Percentiles rank a stretch among this genome's conserved stretches.
phyloP scores from a whole-genome alignment of 2,329 filamentous ascomycete species.

The Phaeoacremonium minimum region DNA sequence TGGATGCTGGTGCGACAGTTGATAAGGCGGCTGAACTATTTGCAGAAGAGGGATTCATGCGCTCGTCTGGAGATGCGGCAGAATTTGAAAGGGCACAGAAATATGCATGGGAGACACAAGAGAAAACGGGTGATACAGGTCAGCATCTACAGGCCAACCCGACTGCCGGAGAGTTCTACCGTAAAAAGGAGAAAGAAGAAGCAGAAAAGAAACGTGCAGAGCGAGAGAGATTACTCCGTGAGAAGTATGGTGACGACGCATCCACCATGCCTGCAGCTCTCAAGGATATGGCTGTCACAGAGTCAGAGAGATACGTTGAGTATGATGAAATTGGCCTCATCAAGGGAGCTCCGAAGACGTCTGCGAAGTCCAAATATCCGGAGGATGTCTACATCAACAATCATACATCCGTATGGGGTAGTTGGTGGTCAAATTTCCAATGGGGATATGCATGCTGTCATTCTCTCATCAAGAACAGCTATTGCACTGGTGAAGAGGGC shows the following conservation, averaged over 20 bases:
- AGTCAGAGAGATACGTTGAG: slow-evolving; percentile 85
- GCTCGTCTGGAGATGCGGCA: slow-evolving; percentile 82
- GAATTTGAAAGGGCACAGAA: slow-evolving; percentile 87
- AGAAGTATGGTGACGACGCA: slow-evolving; percentile 76
- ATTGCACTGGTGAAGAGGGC: slow-evolving; percentile 90
- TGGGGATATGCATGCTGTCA: slow-evolving; percentile 98
- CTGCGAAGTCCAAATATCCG: slow-evolving; percentile 82
- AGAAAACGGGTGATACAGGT: slow-evolving; percentile 71
- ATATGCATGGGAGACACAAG: slow-evolving; percentile 95
- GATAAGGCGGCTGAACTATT: slow-evolving; percentile 80
- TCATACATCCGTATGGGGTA: slow-evolving; percentile 89
- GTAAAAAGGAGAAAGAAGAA: slow-evolving; percentile 76
- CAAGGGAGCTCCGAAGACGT: slow-evolving; percentile 77
- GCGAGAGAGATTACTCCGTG: slow-evolving; percentile 65
- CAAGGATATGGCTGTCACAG: slow-evolving; percentile 64
- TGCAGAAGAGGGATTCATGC: slow-evolving; percentile 89
- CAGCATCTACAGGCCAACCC: slow-evolving; percentile 95
- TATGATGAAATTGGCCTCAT: slow-evolving; percentile 88
- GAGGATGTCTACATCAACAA: slow-evolving; percentile 90
- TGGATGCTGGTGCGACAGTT: slow-evolving; percentile 75
- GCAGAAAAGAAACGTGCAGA: slow-evolving; percentile 64
- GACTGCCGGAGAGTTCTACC: slow-evolving; percentile 80
- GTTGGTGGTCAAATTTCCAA: slow-evolving; percentile 93
- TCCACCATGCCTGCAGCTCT: slow-evolving; percentile 55
- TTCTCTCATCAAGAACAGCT: slow-evolving; percentile 91